phyloP scores from a whole-genome alignment of 148 eudicot species.

The Drosera capensis region DNA sequence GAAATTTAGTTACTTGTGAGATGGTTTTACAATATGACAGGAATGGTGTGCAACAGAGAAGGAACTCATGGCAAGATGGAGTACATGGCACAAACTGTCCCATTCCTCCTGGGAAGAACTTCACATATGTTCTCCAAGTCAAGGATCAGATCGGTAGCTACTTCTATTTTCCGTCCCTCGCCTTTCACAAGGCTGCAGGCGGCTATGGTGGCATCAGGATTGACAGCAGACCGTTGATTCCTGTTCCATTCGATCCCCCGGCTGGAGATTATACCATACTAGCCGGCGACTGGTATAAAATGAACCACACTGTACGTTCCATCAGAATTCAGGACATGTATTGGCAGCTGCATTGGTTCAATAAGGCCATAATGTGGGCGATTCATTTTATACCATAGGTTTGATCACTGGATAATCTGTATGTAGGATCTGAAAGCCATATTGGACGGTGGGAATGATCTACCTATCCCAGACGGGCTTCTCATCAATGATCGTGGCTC shows the following conservation, averaged over 20 bases:
- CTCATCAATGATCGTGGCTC: conserved; percentile 54
- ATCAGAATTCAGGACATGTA: background rate
- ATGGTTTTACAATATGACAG: conserved; percentile 12
- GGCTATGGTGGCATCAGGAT: conserved; percentile 53
- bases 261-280: conserved; percentile 49
- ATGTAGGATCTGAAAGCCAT: conserved; percentile 31
- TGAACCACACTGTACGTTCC: conserved; percentile 45
- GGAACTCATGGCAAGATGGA: conserved; percentile 69
- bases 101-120: conserved; percentile 52
- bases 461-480: conserved; percentile 61
- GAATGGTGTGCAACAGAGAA: conserved; percentile 54
- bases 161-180: conserved; percentile 62
- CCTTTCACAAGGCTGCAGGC: conserved; percentile 67
- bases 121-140: conserved; percentile 48
- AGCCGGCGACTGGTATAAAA: conserved; percentile 56
- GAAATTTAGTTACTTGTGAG: background rate
- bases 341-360: background rate
- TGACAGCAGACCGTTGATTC: conserved; percentile 42
- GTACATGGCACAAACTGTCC: conserved; percentile 61
- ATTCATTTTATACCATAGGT: background rate
- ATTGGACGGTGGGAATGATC: conserved; percentile 33
- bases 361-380: background rate
- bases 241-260: conserved; percentile 52
- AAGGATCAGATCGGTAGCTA: conserved; percentile 68
- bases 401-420: background rate